A percentile compares a stretch with the other conserved stretches of the same genome.
phyloP scores from a whole-genome alignment of 2,329 filamentous ascomycete genomes.

The Helminthosporium solani region DNA sequence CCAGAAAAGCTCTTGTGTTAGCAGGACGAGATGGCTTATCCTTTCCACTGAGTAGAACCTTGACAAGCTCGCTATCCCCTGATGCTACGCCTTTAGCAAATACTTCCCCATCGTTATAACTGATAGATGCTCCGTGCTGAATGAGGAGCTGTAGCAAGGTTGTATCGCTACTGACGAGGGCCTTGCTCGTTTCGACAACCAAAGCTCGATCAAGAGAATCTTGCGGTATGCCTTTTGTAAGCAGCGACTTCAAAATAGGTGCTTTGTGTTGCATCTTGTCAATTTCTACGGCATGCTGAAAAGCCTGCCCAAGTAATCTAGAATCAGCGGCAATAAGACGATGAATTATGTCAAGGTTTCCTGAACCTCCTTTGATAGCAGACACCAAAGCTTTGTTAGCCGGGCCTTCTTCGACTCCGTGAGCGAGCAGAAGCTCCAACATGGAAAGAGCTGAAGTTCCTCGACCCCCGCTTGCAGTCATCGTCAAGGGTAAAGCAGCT shows the following conservation, averaged over 20 bases:
- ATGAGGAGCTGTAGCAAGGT: conserved; percentile 31
- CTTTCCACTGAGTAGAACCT: conserved; percentile 49
- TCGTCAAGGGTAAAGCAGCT: conserved; percentile 30
- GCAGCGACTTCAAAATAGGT: conserved; percentile 25
- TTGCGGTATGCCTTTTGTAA: conserved; percentile 31
- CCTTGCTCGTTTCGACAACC: conserved; percentile 24
- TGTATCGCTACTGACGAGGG: conserved; percentile 21
- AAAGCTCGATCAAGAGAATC: conserved; percentile 32
- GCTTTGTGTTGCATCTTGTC: conserved; percentile 24
- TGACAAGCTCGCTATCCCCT: conserved; percentile 54
- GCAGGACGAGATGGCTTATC: conserved; percentile 26
- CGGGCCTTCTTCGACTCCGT: conserved; percentile 25
- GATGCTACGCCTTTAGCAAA: conserved; percentile 56
- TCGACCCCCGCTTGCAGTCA: conserved; percentile 24
- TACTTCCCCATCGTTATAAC: conserved; percentile 56
- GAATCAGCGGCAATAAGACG: conserved; percentile 26
- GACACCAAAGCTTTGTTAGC: conserved; percentile 24
- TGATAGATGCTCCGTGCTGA: conserved; percentile 43
- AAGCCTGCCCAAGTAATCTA: conserved; percentile 25
- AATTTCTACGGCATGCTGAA: conserved; percentile 27
- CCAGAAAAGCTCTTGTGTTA: conserved; percentile 29
- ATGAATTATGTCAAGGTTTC: conserved; percentile 36
- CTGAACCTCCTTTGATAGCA: conserved; percentile 30
- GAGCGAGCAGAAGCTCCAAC: conserved; percentile 28
- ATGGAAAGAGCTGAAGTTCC: conserved; percentile 25